Evolutionary conservation across 441 rosid species (phyloP).

Genomic region (Erodium trifolium): DNA sequence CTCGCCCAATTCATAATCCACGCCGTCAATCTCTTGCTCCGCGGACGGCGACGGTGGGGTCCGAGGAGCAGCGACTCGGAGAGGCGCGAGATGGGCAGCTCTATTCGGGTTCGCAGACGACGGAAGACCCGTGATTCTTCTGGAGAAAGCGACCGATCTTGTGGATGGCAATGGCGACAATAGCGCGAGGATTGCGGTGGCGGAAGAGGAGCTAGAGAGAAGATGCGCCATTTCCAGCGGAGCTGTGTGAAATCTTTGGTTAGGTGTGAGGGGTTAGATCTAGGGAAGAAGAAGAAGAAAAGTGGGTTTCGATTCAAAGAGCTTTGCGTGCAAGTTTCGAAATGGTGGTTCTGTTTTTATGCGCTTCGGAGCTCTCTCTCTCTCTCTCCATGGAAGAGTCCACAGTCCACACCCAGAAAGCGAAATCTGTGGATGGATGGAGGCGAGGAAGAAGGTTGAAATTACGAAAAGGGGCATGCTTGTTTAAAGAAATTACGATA

Average conservation of each 20-base stretch:
- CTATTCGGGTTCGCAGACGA: neutral
- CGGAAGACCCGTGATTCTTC: neutral
- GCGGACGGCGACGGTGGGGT: constrained; percentile 21
- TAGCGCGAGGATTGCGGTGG: neutral
- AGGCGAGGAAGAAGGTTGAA: neutral
- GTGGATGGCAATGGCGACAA: neutral
- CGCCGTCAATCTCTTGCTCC: constrained; percentile 20
- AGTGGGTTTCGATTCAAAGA: neutral
- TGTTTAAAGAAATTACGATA: neutral
- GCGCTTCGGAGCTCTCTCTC: neutral
- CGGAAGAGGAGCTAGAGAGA: neutral
- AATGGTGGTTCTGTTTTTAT: neutral
- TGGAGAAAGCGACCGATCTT: neutral
- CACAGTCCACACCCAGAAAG: constrained; percentile 5
- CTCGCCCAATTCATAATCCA: constrained; percentile 29
- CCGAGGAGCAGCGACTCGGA: neutral
- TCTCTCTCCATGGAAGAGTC: constrained; percentile 2
- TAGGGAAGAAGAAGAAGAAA: neutral
- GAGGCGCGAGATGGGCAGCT: neutral
- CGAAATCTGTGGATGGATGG: constrained; percentile 7
- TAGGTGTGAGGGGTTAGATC: neutral
- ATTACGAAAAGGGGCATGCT: neutral
- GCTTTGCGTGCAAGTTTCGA: constrained; percentile 26
- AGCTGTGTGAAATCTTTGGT: constrained; percentile 3
- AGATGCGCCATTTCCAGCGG: neutral